phyloP scores from a whole-genome alignment of 2,329 filamentous ascomycete species.

The Neurospora sp. region DNA sequence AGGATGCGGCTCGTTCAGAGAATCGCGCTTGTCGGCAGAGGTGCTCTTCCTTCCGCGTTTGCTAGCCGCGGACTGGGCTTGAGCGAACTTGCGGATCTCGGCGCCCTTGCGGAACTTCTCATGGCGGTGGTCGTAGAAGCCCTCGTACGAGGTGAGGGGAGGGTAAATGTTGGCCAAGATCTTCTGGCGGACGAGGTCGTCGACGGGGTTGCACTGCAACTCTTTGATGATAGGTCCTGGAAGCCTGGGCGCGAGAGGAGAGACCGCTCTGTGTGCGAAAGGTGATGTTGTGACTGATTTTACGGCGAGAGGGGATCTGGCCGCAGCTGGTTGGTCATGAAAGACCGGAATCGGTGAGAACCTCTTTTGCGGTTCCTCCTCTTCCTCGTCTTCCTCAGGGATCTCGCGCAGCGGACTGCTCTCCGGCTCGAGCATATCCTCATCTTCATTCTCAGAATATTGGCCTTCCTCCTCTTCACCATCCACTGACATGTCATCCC shows the following conservation, averaged over 20 bases:
- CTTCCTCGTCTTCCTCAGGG: slow-evolving; percentile 35
- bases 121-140: slow-evolving; percentile 65
- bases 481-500: slow-evolving; percentile 22
- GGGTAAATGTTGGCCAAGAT: slow-evolving; percentile 70
- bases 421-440: slow-evolving; percentile 26
- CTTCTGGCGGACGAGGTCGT: slow-evolving; percentile 59
- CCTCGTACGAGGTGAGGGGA: slow-evolving; percentile 61
- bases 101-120: slow-evolving; percentile 54
- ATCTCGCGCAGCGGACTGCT: slow-evolving; percentile 67
- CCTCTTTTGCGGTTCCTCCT: neutral
- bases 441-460: slow-evolving; percentile 5
- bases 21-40: slow-evolving; percentile 39
- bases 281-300: slow-evolving; percentile 32
- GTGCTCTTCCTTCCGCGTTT: slow-evolving; percentile 33
- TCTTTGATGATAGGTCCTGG: slow-evolving; percentile 68
- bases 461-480: slow-evolving; percentile 20
- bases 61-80: slow-evolving; percentile 48
- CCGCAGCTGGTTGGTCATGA: neutral
- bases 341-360: neutral
- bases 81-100: slow-evolving; percentile 77
- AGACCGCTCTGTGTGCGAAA: slow-evolving; percentile 26
- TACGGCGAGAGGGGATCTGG: neutral
- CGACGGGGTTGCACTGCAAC: slow-evolving; percentile 77
- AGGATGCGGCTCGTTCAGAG: neutral
- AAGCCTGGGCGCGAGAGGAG: slow-evolving; percentile 14